Evolutionary conservation across 129 eudicot genomes (phyloP), one percentile per base, ranked within the genome.

Genomic region (Chrysanthemum lavandulifolium): DNA sequence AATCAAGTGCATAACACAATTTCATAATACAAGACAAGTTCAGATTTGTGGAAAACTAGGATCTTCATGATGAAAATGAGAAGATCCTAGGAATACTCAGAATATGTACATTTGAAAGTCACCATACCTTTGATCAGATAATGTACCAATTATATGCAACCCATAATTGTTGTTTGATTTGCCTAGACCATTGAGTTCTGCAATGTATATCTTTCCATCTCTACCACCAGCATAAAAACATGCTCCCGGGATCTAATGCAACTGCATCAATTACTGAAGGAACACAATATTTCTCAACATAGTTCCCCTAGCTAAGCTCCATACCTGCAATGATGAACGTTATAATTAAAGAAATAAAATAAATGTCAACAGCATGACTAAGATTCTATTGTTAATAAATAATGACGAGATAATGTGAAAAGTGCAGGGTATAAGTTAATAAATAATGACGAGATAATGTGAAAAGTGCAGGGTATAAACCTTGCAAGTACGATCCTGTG

Each of bases 401-500:
- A 13, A 33, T n/a, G 29, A 70, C 65, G 16, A 68, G 57, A 40
- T 6, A 0, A 54, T 27, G 14, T 45, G 13, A 56, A 9, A n/a
- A 64, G 48, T 15, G 25, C 73, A 60, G 13, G 49, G 21, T 60
- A n/a, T n/a, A n/a, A n/a, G n/a, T n/a, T n/a, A n/a, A n/a, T 21
- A 29, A 59, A 45, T 49, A 13, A 33, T n/a, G 29, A 70, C 65
- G 16, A 68, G 57, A 40, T 6, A 0, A 54, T 27, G 14, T 45
- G 13, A 56, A 9, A n/a, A 64, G 48, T 15, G 25, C 73, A 60
- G 13, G 49, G 21, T 60, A 13, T 68, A 53, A 48, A 92, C 98
- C 98, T 93, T 93, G 89, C 96, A 93, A 61, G 98, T 93, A 55
- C 92, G 85, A 72, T 93, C 98, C 86, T 87, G 90, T 19, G 96